Evolutionary conservation across 352 stramenopile species (phyloP).

Genomic region (Phytophthora hybrid): DNA sequence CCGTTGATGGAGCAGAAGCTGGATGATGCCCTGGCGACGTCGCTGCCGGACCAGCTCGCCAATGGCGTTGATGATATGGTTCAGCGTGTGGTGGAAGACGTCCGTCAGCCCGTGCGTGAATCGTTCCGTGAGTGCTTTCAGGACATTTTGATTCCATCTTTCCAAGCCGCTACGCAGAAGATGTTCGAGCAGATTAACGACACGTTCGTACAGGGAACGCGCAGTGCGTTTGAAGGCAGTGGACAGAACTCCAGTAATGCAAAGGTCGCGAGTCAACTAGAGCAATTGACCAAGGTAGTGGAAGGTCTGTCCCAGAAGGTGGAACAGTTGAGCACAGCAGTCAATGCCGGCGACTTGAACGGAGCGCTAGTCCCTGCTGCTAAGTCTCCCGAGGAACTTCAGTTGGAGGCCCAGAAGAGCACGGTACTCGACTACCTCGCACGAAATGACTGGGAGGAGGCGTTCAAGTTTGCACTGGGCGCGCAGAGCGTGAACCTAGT

Average conservation of each 20-base stretch:
- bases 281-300: conserved; percentile 71
- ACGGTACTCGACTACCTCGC: conserved; percentile 58
- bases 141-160: conserved; percentile 88
- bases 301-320: conserved; percentile 71
- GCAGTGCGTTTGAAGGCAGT: conserved; percentile 66
- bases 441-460: conserved; percentile 75
- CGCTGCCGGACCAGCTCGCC: conserved; percentile 67
- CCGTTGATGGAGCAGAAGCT: conserved; percentile 81
- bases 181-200: conserved; percentile 92
- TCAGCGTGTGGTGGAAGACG: conserved; percentile 78
- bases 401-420: conserved; percentile 70
- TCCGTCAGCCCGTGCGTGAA: conserved; percentile 81
- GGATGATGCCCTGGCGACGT: conserved; percentile 62
- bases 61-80: conserved; percentile 79
- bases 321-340: conserved; percentile 49
- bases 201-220: conserved; percentile 80
- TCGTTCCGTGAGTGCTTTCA: conserved; percentile 89
- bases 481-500: conserved; percentile 83
- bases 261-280: conserved; percentile 68
- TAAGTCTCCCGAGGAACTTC: conserved; percentile 56
- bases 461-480: conserved; percentile 84
- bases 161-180: conserved; percentile 88
- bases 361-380: conserved; percentile 27
- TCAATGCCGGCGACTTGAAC: conserved; percentile 36
- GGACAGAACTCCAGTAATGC: conserved; percentile 63